These are phyloP conservation scores for Penicillium cosmopolitanum DNA, from an alignment of 495 filamentous ascomycete genomes.

Conservation along the genomic window DNA sequence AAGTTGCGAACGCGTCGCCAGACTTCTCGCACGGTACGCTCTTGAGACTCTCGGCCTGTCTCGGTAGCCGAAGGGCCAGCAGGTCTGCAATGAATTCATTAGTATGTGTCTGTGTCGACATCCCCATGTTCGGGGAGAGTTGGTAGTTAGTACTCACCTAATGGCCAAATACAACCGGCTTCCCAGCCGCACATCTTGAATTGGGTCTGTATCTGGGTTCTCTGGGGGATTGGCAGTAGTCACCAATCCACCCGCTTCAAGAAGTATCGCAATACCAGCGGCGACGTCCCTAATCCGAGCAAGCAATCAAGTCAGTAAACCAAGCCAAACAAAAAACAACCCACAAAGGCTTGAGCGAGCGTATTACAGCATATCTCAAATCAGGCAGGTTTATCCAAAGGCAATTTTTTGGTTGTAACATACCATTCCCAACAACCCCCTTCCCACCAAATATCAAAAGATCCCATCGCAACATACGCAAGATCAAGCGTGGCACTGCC, in stretches of 20 bases:
- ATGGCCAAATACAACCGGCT: conserved; percentile 69
- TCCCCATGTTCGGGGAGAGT: no score
- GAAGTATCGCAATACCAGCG: conserved; percentile 58
- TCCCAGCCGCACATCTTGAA: conserved; percentile 60
- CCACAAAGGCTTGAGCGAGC: neutral
- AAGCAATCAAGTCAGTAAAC: neutral
- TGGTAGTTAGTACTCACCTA: conserved; percentile 39
- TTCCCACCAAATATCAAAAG: conserved; percentile 63
- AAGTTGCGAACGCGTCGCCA: conserved; percentile 65
- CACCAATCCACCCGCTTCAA: conserved; percentile 64
- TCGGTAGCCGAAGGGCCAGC: conserved; percentile 63
- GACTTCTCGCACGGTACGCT: conserved; percentile 67
- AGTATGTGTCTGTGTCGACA: neutral
- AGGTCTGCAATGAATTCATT: conserved; percentile 44
- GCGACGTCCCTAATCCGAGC: conserved; percentile 52
- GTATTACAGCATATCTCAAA: neutral
- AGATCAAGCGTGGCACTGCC: conserved; percentile 63
- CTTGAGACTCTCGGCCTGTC: conserved; percentile 63
- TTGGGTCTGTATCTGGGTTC: conserved; percentile 53
- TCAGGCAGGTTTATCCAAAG: no score
- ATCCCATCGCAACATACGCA: conserved; percentile 60
- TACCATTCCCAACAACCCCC: conserved; percentile 63
- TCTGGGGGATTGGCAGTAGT: conserved; percentile 69
- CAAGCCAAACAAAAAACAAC: neutral
- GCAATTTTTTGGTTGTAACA: conserved; percentile 14